Evolutionary conservation across 108 stramenopile species (phyloP), one percentile per base, ranked within the genome.

Genomic region (Asterionellopsis glacialis): DNA sequence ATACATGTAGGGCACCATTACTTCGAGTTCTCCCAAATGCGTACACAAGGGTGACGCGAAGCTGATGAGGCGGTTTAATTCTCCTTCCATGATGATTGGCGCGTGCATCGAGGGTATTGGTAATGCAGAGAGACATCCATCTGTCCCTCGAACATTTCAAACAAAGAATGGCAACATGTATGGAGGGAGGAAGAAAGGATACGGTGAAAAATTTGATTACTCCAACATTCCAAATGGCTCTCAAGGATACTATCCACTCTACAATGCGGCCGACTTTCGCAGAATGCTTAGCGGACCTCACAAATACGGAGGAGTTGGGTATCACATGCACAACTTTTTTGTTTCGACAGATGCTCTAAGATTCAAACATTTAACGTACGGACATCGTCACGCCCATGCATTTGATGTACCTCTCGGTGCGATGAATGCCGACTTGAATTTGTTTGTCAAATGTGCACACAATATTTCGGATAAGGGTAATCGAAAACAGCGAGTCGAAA

Each of bases 321-420:
- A 53, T 21, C 52, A 53, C 9, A 1, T 53, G 1, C 52, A 53
- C 24, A 53, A 53, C 24, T 53, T 19, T 19, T 53, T 53, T 53
- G 21, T 5, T 24, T 19, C 19, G 19, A 6, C 22, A 5, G 15
- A 22, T 5, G 12, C 1, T 6, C 1, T 53, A 15, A 19, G 52
- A 25, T 15, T 24, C 23, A 53, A 53, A 19, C 22, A 53, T 53
- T 3, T 3, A 1, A 5, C 5, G 1, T 53, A 53, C 22, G 52
- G 22, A 6, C 52, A 53, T 25, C 3, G 52, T 5, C 14, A 53
- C 24, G 52, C 1, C 21, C 1, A 24, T 25, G 24, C 24, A 2
- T 15, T 6, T 2, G 2, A 5, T 1, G 15, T 5, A 1, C 21
- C 52, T 2, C 24, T 53, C 5, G 19, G 22, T 1, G 23, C 19